A percentile compares a stretch with the other conserved stretches of the same genome.
phyloP scores from a whole-genome alignment of 73 alveolate species.

The Symbiodinium natans region DNA sequence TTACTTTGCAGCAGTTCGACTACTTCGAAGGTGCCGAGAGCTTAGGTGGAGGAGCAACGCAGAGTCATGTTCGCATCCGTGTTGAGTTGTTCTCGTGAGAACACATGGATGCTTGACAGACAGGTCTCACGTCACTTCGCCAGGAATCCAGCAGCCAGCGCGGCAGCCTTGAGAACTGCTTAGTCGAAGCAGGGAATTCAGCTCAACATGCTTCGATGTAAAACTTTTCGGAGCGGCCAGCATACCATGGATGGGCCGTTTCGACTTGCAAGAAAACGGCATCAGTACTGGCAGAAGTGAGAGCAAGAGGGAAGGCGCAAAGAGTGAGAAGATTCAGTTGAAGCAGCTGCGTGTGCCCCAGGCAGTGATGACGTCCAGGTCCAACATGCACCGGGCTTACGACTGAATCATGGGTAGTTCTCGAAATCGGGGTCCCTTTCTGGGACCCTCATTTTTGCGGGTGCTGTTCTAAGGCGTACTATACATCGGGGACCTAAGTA shows the following conservation, averaged over 20 bases:
- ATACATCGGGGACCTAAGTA: no score
- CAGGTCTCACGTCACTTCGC: constrained; percentile 42
- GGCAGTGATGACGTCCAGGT: neutral
- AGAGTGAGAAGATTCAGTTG: no score
- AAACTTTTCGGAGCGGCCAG: no score
- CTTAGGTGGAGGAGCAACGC: neutral
- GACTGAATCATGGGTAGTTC: neutral
- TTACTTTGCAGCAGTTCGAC: neutral
- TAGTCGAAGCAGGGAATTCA: neutral
- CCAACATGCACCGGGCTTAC: neutral
- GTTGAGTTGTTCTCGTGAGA: neutral
- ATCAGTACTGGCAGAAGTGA: no score
- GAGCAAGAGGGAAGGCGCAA: no score
- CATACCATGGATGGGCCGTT: no score
- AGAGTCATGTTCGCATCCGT: neutral
- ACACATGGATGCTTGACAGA: no score
- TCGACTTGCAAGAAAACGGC: no score
- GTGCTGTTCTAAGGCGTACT: neutral
- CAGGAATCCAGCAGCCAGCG: constrained; percentile 36
- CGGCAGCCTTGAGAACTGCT: neutral
- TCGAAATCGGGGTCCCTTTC: neutral
- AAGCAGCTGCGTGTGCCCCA: no score
- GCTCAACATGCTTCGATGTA: neutral
- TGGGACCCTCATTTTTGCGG: neutral
- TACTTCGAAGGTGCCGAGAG: neutral